phyloP scores from a whole-genome alignment of 495 filamentous ascomycete species.

The Aspergillus ostianus region DNA sequence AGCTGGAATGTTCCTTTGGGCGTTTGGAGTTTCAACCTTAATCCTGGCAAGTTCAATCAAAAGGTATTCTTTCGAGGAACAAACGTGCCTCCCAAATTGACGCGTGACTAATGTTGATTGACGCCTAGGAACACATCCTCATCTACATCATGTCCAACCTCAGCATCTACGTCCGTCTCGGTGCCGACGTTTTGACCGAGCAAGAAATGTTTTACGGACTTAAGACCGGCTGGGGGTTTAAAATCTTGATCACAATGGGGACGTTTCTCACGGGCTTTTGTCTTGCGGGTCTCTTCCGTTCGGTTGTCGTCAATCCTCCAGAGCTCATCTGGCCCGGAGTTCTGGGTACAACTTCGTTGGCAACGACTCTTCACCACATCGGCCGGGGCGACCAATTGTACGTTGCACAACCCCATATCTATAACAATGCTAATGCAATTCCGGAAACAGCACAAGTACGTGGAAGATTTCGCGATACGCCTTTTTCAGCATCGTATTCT shows the following conservation, averaged over 20 bases:
- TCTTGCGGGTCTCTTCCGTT: conserved; percentile 55
- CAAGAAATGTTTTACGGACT: conserved; percentile 63
- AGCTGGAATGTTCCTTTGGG: conserved; percentile 47
- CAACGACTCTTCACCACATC: conserved; percentile 68
- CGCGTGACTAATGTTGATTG: conserved; percentile 25
- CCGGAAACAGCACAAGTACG: conserved; percentile 59
- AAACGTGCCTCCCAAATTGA: not conserved
- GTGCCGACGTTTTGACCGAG: conserved; percentile 61
- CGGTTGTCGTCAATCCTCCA: conserved; percentile 72
- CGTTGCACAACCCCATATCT: conserved; percentile 6
- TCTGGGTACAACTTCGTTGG: conserved; percentile 77
- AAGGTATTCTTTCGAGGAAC: conserved; percentile 15
- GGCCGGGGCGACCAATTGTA: not conserved
- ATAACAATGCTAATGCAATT: not conserved
- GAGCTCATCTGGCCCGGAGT: conserved; percentile 88
- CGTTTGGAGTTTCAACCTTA: conserved; percentile 50
- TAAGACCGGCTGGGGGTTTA: conserved; percentile 56
- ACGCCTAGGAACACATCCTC: conserved; percentile 58
- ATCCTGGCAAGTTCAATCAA: conserved; percentile 67
- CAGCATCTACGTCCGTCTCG: conserved; percentile 52
- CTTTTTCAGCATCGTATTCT: conserved; percentile 70
- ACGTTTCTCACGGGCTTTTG: conserved; percentile 54
- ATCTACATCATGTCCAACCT: conserved; percentile 63
- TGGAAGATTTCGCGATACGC: conserved; percentile 78
- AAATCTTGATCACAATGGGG: conserved; percentile 36